Conservation (phyloP, 345 rosid species). For the Brassica rapa region DNA sequence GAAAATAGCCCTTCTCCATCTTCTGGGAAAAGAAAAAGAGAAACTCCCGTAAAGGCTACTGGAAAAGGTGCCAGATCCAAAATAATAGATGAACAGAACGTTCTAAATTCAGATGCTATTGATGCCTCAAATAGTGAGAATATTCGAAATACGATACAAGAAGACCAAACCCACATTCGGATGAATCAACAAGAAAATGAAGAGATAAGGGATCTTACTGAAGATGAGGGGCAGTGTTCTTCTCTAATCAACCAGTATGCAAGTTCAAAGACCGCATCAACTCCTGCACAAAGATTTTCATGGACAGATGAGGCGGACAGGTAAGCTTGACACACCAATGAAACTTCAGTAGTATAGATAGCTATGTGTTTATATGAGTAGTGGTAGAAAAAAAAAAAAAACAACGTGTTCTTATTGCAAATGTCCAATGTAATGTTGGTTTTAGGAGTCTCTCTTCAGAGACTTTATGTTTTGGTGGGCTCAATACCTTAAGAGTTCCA, state of each 20-base stretch:
- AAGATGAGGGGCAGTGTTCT: conserved; percentile 51
- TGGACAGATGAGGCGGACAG: conserved; percentile 96
- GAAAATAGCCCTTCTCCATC: conserved; percentile 41
- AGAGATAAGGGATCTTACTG: conserved; percentile 42
- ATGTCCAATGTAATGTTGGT: conserved; percentile 11
- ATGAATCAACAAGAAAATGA: conserved; percentile 39
- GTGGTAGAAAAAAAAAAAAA: background rate
- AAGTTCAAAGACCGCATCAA: conserved; percentile 49
- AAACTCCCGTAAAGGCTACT: conserved; percentile 38
- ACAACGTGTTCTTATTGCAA: conserved; percentile 4
- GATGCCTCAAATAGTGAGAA: conserved; percentile 35
- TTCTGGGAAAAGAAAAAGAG: conserved; percentile 63
- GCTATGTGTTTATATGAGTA: conserved; percentile 20
- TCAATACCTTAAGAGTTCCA: conserved; percentile 10
- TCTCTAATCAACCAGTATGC: conserved; percentile 47
- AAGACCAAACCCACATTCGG: conserved; percentile 39
- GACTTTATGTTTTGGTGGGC: conserved; percentile 13
- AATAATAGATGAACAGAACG: conserved; percentile 28
- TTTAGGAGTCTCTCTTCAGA: conserved; percentile 19
- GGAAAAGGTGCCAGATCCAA: conserved; percentile 45
- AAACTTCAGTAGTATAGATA: conserved; percentile 19
- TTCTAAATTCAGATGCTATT: conserved; percentile 25
- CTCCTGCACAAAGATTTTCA: conserved; percentile 56
- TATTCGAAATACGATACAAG: conserved; percentile 35
- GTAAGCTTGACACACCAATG: conserved; percentile 44